Percentiles rank a stretch among this genome's conserved stretches.
These are phyloP conservation scores for Crithidia thermophila DNA, from an alignment of 208 protist species.

Conservation along the genomic window DNA sequence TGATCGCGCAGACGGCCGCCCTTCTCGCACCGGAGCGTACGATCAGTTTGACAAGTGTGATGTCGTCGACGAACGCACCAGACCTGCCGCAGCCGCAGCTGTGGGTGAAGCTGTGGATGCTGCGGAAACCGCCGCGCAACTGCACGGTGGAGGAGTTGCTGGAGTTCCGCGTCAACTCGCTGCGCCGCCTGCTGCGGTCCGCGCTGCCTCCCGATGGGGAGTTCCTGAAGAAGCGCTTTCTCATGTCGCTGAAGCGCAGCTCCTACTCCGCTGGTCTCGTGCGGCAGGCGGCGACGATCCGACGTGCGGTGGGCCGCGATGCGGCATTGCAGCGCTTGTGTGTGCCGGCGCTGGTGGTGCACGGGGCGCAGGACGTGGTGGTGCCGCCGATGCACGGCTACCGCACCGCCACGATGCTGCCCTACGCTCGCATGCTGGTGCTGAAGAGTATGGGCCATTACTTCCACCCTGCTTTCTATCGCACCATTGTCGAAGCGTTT, in stretches of 20 bases:
- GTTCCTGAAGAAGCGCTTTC: conserved; percentile 66
- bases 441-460: conserved; percentile 85
- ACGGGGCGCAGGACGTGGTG: conserved; percentile 75
- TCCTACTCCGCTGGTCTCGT: conserved; percentile 63
- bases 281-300: conserved; percentile 71
- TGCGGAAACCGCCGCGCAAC: conserved; percentile 58
- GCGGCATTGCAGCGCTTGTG: conserved; percentile 39
- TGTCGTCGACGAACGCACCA: conserved; percentile 77
- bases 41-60: conserved; percentile 67
- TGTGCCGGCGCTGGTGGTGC: conserved; percentile 69
- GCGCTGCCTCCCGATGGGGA: conserved; percentile 58
- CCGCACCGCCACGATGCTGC: conserved; percentile 68
- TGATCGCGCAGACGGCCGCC: conserved; percentile 69
- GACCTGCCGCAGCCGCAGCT: conserved; percentile 71
- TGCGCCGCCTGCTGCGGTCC: conserved; percentile 49
- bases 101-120: conserved; percentile 81
- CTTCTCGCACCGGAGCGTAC: conserved; percentile 62
- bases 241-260: conserved; percentile 59
- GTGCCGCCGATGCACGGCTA: conserved; percentile 74
- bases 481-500: conserved; percentile 49
- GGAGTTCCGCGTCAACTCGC: conserved; percentile 63
- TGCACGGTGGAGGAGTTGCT: conserved; percentile 70
- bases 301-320: conserved; percentile 52
- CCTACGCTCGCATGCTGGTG: conserved; percentile 56
- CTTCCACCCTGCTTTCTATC: conserved; percentile 80